Conservation (phyloP, 1,284 basidiomycete genomes). For the Heterobasidion irregulare region DNA sequence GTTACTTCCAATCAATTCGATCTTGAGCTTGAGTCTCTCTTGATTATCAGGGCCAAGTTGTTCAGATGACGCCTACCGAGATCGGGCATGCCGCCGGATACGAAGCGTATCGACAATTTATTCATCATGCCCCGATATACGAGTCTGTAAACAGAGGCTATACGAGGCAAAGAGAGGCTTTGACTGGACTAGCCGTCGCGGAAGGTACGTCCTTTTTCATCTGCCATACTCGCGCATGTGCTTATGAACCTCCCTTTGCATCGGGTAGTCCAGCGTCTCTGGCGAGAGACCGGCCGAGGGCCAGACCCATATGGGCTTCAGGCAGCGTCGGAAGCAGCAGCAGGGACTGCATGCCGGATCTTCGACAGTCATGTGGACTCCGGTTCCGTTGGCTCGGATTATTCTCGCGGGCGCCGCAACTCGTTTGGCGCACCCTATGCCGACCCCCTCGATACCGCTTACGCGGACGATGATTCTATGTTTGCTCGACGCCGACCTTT, state of each 20-base stretch:
- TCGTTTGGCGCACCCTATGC: conserved; percentile 3
- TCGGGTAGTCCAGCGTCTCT: conserved; percentile 30
- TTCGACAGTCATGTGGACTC: conserved; percentile 21
- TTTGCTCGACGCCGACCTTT: background rate
- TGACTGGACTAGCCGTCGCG: conserved; percentile 48
- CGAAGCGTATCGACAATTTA: conserved; percentile 53
- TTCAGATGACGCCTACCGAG: conserved; percentile 35
- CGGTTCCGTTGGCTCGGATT: background rate
- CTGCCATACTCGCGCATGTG: background rate
- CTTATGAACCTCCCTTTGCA: background rate
- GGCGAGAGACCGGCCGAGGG: conserved; percentile 33
- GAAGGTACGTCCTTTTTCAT: conserved; percentile 33
- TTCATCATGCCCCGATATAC: conserved; percentile 39
- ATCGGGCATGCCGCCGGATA: conserved; percentile 59
- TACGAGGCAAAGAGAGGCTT: conserved; percentile 45
- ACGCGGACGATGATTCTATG: background rate
- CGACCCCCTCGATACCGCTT: background rate
- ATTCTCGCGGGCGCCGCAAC: conserved; percentile 7
- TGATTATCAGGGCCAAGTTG: conserved; percentile 30
- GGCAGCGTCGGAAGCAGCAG: conserved; percentile 45
- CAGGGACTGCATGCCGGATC: conserved; percentile 45
- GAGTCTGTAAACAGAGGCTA: conserved; percentile 39
- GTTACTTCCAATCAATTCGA: conserved; percentile 1
- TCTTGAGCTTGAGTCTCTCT: background rate
- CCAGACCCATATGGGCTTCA: conserved; percentile 35